Conservation (phyloP, 176 grass and related monocot species). For the Poa annua region DNA sequence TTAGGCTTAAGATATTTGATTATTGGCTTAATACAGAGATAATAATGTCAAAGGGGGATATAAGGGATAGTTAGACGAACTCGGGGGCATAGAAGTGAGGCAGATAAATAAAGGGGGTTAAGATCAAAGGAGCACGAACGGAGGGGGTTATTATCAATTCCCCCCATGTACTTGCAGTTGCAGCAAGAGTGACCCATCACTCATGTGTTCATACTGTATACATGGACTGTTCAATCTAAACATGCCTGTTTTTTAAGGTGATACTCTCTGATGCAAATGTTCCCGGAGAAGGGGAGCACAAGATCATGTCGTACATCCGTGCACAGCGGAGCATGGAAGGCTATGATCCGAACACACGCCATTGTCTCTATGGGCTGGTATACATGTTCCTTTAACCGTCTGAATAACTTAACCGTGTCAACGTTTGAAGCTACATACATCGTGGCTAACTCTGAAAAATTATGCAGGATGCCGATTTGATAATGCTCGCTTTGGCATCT, state of each 20-base stretch:
- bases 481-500: conserved; percentile 88
- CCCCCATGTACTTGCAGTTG: too few species aligned
- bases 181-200: neutral
- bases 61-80: too few species aligned
- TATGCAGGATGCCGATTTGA: conserved; percentile 73
- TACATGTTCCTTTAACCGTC: neutral
- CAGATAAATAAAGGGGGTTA: too few species aligned
- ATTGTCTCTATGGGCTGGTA: conserved; percentile 90
- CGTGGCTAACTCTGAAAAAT: neutral
- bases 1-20: too few species aligned
- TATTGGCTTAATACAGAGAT: too few species aligned
- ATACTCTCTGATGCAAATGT: conserved; percentile 82
- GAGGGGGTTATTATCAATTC: too few species aligned
- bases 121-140: too few species aligned
- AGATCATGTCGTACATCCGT: conserved; percentile 79
- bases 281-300: conserved; percentile 96
- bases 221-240: neutral
- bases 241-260: conserved; percentile 42
- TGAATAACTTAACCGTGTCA: neutral
- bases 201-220: neutral
- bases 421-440: neutral
- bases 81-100: too few species aligned
- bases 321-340: conserved; percentile 54
- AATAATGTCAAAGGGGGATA: too few species aligned
- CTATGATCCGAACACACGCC: conserved; percentile 78